phyloP scores from a whole-genome alignment of 306 rosid genomes.

The Sechiopsis laciniata region DNA sequence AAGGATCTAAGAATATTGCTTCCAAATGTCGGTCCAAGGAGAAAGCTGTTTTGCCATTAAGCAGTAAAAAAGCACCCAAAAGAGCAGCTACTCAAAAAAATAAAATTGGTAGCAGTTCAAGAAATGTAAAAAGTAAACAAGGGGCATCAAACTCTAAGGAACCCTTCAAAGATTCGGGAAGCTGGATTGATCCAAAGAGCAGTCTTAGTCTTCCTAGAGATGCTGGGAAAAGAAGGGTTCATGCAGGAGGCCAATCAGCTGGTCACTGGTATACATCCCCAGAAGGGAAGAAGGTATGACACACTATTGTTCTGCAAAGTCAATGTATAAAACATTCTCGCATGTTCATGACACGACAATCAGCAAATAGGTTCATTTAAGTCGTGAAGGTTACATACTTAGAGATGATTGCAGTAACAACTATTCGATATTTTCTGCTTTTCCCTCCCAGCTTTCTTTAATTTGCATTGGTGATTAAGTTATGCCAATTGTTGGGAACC shows the following conservation, averaged over 20 bases:
- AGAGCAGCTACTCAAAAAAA: conserved; percentile 39
- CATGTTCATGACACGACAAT: background rate
- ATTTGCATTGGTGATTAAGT: no score
- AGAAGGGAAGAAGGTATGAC: conserved; percentile 68
- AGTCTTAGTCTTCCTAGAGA: conserved; percentile 43
- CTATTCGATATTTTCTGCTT: background rate
- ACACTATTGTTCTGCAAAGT: background rate
- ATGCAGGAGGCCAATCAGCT: conserved; percentile 52
- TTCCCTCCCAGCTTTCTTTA: background rate
- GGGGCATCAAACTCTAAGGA: conserved; percentile 31
- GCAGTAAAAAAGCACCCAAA: conserved; percentile 37
- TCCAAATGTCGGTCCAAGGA: conserved; percentile 59
- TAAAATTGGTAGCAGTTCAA: conserved; percentile 33
- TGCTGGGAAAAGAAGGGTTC: conserved; percentile 56
- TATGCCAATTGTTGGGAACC: background rate
- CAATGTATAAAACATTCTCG: conserved; percentile 7
- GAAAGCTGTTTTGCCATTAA: conserved; percentile 27
- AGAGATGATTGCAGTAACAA: background rate
- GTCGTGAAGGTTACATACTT: background rate
- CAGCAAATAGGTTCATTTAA: conserved; percentile 2
- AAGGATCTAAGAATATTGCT: conserved; percentile 23
- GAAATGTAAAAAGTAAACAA: conserved; percentile 35
- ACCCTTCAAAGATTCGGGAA: conserved; percentile 37
- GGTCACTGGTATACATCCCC: conserved; percentile 87
- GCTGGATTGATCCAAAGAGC: conserved; percentile 68